phyloP scores from a whole-genome alignment of 306 rosid species.

The peach (Prunus persica) region Prunus_persica_NCBIv2 NC_034009.1:4532001-4532500 shows the following conservation, averaged over 20 bases:
- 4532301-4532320: conserved; percentile 86
- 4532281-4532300: conserved; percentile 90
- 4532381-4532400: neutral
- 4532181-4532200: conserved; percentile 88
- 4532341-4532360: conserved; percentile 5
- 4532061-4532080: conserved; percentile 55
- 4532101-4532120: conserved; percentile 90
- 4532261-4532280: conserved; percentile 85
- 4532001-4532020: neutral
- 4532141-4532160: conserved; percentile 71
- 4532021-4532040: neutral
- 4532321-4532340: conserved; percentile 19
- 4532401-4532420: neutral
- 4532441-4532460: conserved; percentile 61
- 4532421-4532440: neutral
- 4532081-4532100: conserved; percentile 84
- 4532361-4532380: neutral
- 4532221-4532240: conserved; percentile 77
- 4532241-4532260: conserved; percentile 79
- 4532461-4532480: conserved; percentile 92
- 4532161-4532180: conserved; percentile 85
- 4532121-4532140: conserved; percentile 76
- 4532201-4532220: conserved; percentile 87
- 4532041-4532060: neutral
- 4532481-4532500: conserved; percentile 62